These are phyloP conservation scores for rapeseed (Brassica napus) DNA, from an alignment of 345 rosid genomes.

Conservation along the genomic window Da-Ae NC_063440.1:22940001-22940500, in stretches of 20 bases:
- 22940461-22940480: constrained; percentile 86
- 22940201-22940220: constrained; percentile 41
- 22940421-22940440: constrained; percentile 36
- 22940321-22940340: constrained; percentile 83
- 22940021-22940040: constrained; percentile 93
- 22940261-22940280: constrained; percentile 68
- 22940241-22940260: constrained; percentile 78
- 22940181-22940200: constrained; percentile 37
- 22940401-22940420: constrained; percentile 44
- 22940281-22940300: constrained; percentile 90
- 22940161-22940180: constrained; percentile 70
- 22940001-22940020: constrained; percentile 88
- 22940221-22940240: constrained; percentile 57
- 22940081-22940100: constrained; percentile 91
- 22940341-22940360: constrained; percentile 69
- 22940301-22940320: constrained; percentile 64
- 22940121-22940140: constrained; percentile 64
- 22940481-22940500: constrained; percentile 91
- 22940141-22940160: constrained; percentile 50
- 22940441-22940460: constrained; percentile 86
- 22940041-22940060: constrained; percentile 97
- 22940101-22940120: constrained; percentile 90
- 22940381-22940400: constrained; percentile 30
- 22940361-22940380: constrained; percentile 65
- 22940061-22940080: constrained; percentile 91